Conservation (phyloP, 2,329 filamentous ascomycete species). For the Pseudogymnoascus sp. region DNA sequence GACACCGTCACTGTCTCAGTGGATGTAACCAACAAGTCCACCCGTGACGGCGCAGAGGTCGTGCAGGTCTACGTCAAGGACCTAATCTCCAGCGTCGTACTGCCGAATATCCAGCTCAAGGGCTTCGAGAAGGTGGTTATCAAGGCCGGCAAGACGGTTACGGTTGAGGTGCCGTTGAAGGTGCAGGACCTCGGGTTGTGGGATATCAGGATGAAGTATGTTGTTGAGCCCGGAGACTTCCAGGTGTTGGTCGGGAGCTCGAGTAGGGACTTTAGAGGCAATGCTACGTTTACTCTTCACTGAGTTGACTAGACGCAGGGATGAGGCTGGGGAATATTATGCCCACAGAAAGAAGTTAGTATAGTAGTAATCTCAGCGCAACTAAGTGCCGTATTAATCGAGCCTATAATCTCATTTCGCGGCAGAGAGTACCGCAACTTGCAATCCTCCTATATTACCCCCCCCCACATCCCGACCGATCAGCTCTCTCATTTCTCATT, state of each 20-base stretch:
- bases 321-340: neutral
- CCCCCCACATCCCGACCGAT: neutral
- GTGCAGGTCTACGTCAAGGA: constrained; percentile 49
- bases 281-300: constrained; percentile 46
- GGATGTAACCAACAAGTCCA: constrained; percentile 52
- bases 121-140: constrained; percentile 64
- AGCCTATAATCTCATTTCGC: neutral
- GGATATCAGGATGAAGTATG: constrained; percentile 62
- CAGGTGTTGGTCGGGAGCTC: constrained; percentile 52
- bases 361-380: neutral
- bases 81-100: constrained; percentile 49
- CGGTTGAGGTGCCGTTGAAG: constrained; percentile 50
- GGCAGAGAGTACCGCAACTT: neutral
- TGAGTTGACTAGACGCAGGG: neutral
- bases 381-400: neutral
- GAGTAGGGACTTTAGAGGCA: constrained; percentile 47
- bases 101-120: constrained; percentile 56
- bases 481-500: neutral
- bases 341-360: neutral
- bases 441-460: neutral
- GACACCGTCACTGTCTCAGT: constrained; percentile 45
- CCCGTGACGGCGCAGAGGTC: constrained; percentile 40
- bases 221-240: constrained; percentile 65
- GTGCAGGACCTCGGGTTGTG: constrained; percentile 64
- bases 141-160: constrained; percentile 42